A percentile compares a stretch with the other conserved stretches of the same genome.
phyloP scores from a whole-genome alignment of 768 basidiomycete genomes.

The Boletus bicolor region DNA sequence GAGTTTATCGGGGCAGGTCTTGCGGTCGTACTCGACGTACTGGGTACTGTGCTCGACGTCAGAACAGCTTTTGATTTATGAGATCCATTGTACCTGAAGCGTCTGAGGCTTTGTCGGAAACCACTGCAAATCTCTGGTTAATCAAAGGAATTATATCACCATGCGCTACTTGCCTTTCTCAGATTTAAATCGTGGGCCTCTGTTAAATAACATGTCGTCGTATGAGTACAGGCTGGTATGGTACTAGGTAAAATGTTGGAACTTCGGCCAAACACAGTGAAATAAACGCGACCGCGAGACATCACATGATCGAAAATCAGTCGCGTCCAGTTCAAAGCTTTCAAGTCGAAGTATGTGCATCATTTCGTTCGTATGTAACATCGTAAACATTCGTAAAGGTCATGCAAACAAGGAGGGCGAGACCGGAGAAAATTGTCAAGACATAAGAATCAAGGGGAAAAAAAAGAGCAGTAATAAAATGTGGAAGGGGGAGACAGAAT shows the following conservation, averaged over 20 bases:
- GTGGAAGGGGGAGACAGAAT: not conserved
- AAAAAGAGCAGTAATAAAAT: constrained; percentile 8
- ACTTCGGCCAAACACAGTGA: constrained; percentile 18
- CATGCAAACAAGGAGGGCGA: constrained; percentile 15
- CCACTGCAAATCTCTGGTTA: not conserved
- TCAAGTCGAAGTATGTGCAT: constrained; percentile 17
- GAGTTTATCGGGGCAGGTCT: constrained; percentile 29
- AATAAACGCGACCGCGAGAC: constrained; percentile 20
- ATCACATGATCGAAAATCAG: constrained; percentile 27
- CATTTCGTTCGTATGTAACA: constrained; percentile 27
- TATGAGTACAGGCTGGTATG: not conserved
- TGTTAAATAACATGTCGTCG: constrained; percentile 40
- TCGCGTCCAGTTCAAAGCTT: not conserved
- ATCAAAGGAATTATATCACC: not conserved
- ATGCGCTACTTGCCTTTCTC: constrained; percentile 11
- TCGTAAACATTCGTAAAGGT: constrained; percentile 27
- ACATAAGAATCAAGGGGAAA: constrained; percentile 5
- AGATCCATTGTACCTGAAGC: constrained; percentile 36
- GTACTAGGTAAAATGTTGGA: not conserved
- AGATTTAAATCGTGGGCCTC: constrained; percentile 37
- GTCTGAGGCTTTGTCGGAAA: constrained; percentile 37
- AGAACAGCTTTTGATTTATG: not conserved
- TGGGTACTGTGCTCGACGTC: constrained; percentile 31
- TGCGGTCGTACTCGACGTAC: constrained; percentile 26
- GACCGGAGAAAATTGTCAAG: constrained; percentile 7